These are phyloP conservation scores for Penicillium aurantiogriseum DNA, from an alignment of 2,329 filamentous ascomycete species.

Conservation along the genomic window DNA sequence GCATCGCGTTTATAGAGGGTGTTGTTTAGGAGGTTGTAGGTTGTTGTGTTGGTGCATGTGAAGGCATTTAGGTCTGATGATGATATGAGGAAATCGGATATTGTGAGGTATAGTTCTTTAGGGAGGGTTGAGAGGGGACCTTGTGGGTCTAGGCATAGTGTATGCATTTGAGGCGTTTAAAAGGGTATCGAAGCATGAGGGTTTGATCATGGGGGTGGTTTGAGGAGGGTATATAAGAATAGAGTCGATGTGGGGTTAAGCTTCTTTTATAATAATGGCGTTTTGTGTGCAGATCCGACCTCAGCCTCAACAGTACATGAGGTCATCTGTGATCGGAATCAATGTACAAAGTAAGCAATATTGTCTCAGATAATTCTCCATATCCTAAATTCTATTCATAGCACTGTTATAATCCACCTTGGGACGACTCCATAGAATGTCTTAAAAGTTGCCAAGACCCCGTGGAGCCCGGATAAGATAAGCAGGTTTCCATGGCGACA, in stretches of 20 bases:
- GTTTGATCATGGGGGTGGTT: neutral
- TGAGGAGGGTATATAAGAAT: neutral
- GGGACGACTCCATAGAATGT: neutral
- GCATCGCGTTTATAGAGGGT: conserved; percentile 20
- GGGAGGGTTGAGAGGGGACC: conserved; percentile 11
- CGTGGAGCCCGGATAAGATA: conserved; percentile 7
- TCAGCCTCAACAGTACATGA: neutral
- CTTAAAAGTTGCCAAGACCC: conserved; percentile 2
- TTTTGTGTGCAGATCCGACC: neutral
- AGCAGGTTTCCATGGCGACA: conserved; percentile 9
- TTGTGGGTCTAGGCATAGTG: neutral
- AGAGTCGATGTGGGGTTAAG: neutral
- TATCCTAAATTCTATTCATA: neutral
- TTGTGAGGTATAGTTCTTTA: conserved; percentile 17
- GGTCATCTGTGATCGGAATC: neutral
- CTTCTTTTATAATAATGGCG: conserved; percentile 1
- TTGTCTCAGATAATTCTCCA: neutral
- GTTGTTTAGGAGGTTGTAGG: conserved; percentile 16
- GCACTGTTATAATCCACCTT: neutral
- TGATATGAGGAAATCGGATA: conserved; percentile 13
- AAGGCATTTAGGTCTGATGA: conserved; percentile 19
- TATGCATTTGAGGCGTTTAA: conserved; percentile 5
- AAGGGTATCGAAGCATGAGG: neutral
- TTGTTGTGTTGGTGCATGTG: conserved; percentile 9
- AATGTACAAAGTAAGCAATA: neutral